Evolutionary conservation across 331 rosid genomes (phyloP).

Genomic region (Malus hybrid): DNA sequence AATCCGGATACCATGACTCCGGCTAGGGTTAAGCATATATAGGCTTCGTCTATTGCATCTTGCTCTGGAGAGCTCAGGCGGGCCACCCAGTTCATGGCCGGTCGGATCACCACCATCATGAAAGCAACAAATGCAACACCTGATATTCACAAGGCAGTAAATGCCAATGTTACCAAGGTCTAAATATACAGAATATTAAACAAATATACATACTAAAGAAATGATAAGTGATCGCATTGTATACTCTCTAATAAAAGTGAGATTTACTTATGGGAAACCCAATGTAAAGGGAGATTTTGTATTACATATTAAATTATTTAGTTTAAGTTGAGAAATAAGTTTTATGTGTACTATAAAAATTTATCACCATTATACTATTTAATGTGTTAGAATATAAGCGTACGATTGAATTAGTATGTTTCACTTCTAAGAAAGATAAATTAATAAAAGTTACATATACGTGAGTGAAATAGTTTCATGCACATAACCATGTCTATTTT

Average conservation of each 20-base stretch:
- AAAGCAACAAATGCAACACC: constrained; percentile 34
- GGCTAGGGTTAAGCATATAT: constrained; percentile 46
- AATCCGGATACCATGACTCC: constrained; percentile 59
- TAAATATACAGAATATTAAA: neutral
- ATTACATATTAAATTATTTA: too few relatives aligned
- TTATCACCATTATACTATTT: too few relatives aligned
- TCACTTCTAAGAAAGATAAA: neutral
- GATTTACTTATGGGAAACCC: neutral
- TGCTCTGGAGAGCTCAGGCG: constrained; percentile 29
- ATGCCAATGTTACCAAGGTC: neutral
- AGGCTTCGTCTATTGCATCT: constrained; percentile 38
- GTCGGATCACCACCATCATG: constrained; percentile 49
- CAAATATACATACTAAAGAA: too few relatives aligned
- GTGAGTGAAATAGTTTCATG: neutral
- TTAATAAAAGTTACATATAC: too few relatives aligned
- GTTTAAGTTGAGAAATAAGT: neutral
- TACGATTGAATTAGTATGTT: neutral
- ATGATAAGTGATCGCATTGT: neutral
- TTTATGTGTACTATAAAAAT: neutral
- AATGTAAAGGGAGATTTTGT: neutral
- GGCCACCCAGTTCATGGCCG: constrained; percentile 56
- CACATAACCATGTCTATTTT: too few relatives aligned
- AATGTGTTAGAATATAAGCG: too few relatives aligned
- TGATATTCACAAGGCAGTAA: neutral
- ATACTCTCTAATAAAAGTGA: too few relatives aligned